These are phyloP conservation scores for Sclerotinia spermophila DNA, from an alignment of 2,329 filamentous ascomycete species.

Conservation along the genomic window DNA sequence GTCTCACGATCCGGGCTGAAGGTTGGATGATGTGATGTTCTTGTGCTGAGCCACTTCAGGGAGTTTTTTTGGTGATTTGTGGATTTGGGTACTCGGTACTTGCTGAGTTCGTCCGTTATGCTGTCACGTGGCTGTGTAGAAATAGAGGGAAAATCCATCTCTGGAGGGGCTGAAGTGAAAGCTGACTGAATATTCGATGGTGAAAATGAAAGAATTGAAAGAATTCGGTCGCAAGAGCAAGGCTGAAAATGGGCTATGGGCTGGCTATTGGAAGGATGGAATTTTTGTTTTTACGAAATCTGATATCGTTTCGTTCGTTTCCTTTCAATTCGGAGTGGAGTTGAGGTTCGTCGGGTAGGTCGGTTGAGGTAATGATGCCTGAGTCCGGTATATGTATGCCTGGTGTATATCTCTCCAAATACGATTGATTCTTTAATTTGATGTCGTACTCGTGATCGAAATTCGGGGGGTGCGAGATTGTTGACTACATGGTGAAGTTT, in stretches of 20 bases:
- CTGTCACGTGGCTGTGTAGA: too few species aligned
- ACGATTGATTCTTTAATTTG: constrained; percentile 14
- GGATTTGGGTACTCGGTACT: background rate
- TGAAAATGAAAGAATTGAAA: background rate
- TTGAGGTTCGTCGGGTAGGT: background rate
- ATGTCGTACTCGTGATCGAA: constrained; percentile 13
- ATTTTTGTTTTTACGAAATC: background rate
- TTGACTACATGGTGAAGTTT: constrained; percentile 13
- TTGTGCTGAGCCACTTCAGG: constrained; percentile 16
- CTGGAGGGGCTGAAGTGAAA: background rate
- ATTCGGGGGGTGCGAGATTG: constrained; percentile 2
- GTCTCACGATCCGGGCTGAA: constrained; percentile 4
- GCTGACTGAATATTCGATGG: background rate
- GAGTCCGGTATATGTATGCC: too few species aligned
- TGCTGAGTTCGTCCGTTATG: background rate
- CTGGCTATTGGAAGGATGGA: background rate
- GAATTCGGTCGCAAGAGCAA: constrained; percentile 3
- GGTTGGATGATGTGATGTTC: constrained; percentile 5
- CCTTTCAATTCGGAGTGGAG: background rate
- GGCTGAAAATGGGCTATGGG: constrained; percentile 1
- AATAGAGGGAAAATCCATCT: background rate
- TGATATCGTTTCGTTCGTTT: constrained; percentile 2
- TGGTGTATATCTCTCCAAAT: background rate
- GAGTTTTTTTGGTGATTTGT: background rate
- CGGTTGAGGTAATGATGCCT: constrained; percentile 3